Evolutionary conservation across 2,329 filamentous ascomycete genomes (phyloP).

Genomic region (Venturiaceae sp.): DNA sequence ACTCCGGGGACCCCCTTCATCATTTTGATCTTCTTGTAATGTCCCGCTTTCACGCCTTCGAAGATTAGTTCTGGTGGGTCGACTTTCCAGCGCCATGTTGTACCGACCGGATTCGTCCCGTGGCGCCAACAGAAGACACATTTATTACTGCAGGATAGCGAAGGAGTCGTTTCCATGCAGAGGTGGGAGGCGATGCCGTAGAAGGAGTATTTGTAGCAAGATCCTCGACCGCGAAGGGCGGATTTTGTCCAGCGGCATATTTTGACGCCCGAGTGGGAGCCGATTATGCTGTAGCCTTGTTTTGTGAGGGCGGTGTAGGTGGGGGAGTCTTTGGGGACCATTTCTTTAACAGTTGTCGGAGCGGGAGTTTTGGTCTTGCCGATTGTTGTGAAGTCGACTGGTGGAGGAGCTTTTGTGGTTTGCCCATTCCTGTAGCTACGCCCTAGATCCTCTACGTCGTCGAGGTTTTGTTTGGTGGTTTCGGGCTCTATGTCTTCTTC

Average conservation of each 20-base stretch:
- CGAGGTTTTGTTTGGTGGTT: constrained; percentile 38
- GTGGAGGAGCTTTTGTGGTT: constrained; percentile 38
- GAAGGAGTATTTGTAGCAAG: constrained; percentile 96
- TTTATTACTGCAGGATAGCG: constrained; percentile 93
- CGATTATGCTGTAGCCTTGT: constrained; percentile 92
- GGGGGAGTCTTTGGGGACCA: constrained; percentile 86
- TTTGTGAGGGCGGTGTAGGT: constrained; percentile 87
- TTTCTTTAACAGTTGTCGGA: constrained; percentile 57
- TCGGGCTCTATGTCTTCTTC: constrained; percentile 46
- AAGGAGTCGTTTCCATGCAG: constrained; percentile 97
- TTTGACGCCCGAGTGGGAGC: constrained; percentile 91
- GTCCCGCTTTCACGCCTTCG: constrained; percentile 76
- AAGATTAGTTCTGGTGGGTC: constrained; percentile 88
- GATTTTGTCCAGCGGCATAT: constrained; percentile 99
- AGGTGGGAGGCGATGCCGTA: constrained; percentile 95
- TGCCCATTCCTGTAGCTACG: constrained; percentile 24
- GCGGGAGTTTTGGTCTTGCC: constrained; percentile 40
- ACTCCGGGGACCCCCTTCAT: constrained; percentile 89
- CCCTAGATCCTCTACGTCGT: constrained; percentile 80
- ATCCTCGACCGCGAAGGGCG: constrained; percentile 81
- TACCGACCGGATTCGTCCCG: constrained; percentile 92
- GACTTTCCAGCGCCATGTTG: constrained; percentile 93
- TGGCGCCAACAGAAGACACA: constrained; percentile 99
- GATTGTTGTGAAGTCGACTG: constrained; percentile 80
- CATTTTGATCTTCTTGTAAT: constrained; percentile 98